A percentile compares a stretch with the other conserved stretches of the same genome.
Conservation (phyloP, 1,284 basidiomycete genomes). For the Moesziomyces sp. region DNA sequence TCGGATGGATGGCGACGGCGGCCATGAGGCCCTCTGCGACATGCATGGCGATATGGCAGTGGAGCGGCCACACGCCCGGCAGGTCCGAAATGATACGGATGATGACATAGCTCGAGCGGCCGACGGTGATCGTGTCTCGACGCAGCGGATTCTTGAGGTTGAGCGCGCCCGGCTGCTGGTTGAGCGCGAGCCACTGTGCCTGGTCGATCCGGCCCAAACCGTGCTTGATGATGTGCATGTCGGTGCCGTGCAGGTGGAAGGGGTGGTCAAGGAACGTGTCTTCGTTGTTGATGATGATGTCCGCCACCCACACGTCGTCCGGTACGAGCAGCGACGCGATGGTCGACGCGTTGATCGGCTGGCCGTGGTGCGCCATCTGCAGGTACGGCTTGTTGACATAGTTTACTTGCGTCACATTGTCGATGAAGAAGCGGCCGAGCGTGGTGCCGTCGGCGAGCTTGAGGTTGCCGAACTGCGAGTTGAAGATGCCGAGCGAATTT, state of each 20-base stretch:
- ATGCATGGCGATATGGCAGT: slow-evolving; percentile 60
- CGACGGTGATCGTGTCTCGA: slow-evolving; percentile 68
- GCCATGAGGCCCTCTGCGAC: slow-evolving; percentile 55
- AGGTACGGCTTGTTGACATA: slow-evolving; percentile 61
- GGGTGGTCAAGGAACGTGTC: slow-evolving; percentile 66
- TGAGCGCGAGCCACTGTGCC: slow-evolving; percentile 24
- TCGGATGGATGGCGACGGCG: slow-evolving; percentile 56
- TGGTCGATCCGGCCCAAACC: slow-evolving; percentile 61
- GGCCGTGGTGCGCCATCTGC: slow-evolving; percentile 35
- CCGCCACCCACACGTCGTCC: slow-evolving; percentile 48
- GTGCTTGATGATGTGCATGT: slow-evolving; percentile 62
- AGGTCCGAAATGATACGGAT: slow-evolving; percentile 52
- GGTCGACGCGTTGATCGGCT: slow-evolving; percentile 29
- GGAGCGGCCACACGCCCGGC: slow-evolving; percentile 53
- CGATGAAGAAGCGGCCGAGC: slow-evolving; percentile 47
- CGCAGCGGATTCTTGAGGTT: slow-evolving; percentile 67
- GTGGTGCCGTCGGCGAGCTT: slow-evolving; percentile 33
- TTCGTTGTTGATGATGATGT: slow-evolving; percentile 67
- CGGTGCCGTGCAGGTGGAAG: slow-evolving; percentile 51
- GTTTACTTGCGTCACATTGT: slow-evolving; percentile 46
- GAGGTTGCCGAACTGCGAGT: slow-evolving; percentile 40
- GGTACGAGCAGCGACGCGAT: slow-evolving; percentile 33
- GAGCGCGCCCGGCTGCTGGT: slow-evolving; percentile 21
- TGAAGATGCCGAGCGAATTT: slow-evolving; percentile 39
- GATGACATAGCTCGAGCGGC: slow-evolving; percentile 50